Evolutionary conservation across 1,284 basidiomycete genomes (phyloP), one percentile per base, ranked within the genome.

Genomic region (Marasmius sp.): DNA sequence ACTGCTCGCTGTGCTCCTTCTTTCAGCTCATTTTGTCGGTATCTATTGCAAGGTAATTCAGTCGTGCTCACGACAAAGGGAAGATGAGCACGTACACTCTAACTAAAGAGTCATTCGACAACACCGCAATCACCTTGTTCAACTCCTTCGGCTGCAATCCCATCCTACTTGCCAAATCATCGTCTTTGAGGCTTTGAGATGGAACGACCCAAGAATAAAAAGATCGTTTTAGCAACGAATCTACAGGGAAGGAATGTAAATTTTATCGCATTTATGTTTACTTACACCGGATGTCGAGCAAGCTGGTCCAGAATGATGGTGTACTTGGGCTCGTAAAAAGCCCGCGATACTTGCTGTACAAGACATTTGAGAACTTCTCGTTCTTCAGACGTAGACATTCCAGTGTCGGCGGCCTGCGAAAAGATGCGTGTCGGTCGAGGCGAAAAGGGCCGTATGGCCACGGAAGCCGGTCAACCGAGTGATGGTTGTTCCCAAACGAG

Each of bases 291-390:
- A 77, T 95, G 89, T 67, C 91, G 87, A 65, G 94, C 87, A 71
- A 99, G 87, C 76, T 96, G 92, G 77, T 98, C 95, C 81, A 98
- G 81, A 60, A 98, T 87, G 65, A 98, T 91, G 67, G 92, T 93
- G 74, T 87, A 95, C 70, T 92, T 92, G 62, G 93, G 85, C 74
- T 98, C 95, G 80, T 98, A 99, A 77, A 99, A 98, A 39, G 93
- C 88, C 69, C 97, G 88, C 37, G 91, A 88, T 70, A 98, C 94
- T 79, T 94, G 90, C 75, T 97, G 95, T 64, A 97, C 92, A 67
- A 99, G 88, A 62, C 89, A 82, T 71, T 85, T 86, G 62, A 92
- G 84, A 4, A 80, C 84, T 72, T 91, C 89, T 77, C 88, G 85
- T 69, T 91, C 88, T 72, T 91, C 89, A 71, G 87, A 87, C 53